phyloP scores from a whole-genome alignment of 176 grass and related monocot genomes.

The Sorghum bicolor region Sorghum_bicolor_NCBIv3 NC_012876.2:59179001-59179500 shows the following conservation, averaged over 20 bases:
- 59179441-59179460: slow-evolving; percentile 55
- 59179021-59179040: slow-evolving; percentile 83
- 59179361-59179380: slow-evolving; percentile 64
- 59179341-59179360: slow-evolving; percentile 54
- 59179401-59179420: slow-evolving; percentile 49
- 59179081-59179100: slow-evolving; percentile 38
- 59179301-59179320: slow-evolving; percentile 30
- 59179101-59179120: slow-evolving; percentile 57
- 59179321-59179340: not conserved
- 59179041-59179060: slow-evolving; percentile 54
- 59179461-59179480: slow-evolving; percentile 45
- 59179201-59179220: slow-evolving; percentile 12
- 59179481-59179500: slow-evolving; percentile 36
- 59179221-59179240: slow-evolving; percentile 59
- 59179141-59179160: slow-evolving; percentile 67
- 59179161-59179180: slow-evolving; percentile 75
- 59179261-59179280: slow-evolving; percentile 80
- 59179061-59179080: slow-evolving; percentile 66
- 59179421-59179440: slow-evolving; percentile 53
- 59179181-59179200: slow-evolving; percentile 41
- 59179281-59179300: slow-evolving; percentile 91
- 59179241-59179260: slow-evolving; percentile 48
- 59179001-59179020: slow-evolving; percentile 81
- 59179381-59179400: not conserved
- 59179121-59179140: slow-evolving; percentile 79